Percentiles rank a stretch among this genome's conserved stretches.
These are phyloP conservation scores for Aspergillus ruber DNA, from an alignment of 2,329 filamentous ascomycete species.

Conservation along the genomic window DNA sequence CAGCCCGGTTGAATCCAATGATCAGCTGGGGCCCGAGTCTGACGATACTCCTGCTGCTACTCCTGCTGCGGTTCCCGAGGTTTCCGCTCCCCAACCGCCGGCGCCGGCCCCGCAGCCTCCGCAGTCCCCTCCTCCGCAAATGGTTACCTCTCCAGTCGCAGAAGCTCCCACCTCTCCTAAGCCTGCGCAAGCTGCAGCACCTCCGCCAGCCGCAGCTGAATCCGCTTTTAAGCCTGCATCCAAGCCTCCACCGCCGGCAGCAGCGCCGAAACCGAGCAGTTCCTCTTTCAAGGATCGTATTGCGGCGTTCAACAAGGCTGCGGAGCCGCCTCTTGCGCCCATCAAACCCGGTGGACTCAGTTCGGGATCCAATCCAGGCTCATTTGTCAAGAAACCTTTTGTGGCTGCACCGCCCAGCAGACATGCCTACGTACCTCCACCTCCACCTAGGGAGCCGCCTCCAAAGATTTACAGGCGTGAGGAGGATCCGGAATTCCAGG, in stretches of 20 bases:
- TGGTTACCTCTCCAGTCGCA: conserved; percentile 17
- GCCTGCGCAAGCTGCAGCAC: conserved; percentile 16
- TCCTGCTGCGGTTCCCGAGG: conserved; percentile 18
- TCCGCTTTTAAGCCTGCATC: conserved; percentile 38
- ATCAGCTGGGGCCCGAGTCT: conserved; percentile 29
- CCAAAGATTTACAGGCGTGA: conserved; percentile 78
- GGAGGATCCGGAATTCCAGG: conserved; percentile 60
- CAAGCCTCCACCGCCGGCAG: conserved; percentile 58
- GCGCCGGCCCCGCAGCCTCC: conserved; percentile 10
- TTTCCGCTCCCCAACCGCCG: background rate
- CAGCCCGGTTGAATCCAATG: conserved; percentile 21
- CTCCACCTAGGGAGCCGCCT: conserved; percentile 64
- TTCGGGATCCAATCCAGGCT: conserved; percentile 47
- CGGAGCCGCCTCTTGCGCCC: conserved; percentile 78
- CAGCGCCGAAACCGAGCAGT: conserved; percentile 64
- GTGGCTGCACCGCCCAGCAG: conserved; percentile 90
- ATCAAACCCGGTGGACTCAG: conserved; percentile 70
- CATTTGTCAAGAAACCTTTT: conserved; percentile 94
- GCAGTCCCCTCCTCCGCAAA: conserved; percentile 15
- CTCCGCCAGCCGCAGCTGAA: conserved; percentile 21
- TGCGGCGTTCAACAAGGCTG: conserved; percentile 89
- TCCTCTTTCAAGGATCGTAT: conserved; percentile 92
- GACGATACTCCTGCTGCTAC: conserved; percentile 15
- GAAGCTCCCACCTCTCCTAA: conserved; percentile 22
- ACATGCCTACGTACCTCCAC: conserved; percentile 81